These are phyloP conservation scores for Candida sanyiensis DNA, from an alignment of 805 yeast species.

Conservation along the genomic window DNA sequence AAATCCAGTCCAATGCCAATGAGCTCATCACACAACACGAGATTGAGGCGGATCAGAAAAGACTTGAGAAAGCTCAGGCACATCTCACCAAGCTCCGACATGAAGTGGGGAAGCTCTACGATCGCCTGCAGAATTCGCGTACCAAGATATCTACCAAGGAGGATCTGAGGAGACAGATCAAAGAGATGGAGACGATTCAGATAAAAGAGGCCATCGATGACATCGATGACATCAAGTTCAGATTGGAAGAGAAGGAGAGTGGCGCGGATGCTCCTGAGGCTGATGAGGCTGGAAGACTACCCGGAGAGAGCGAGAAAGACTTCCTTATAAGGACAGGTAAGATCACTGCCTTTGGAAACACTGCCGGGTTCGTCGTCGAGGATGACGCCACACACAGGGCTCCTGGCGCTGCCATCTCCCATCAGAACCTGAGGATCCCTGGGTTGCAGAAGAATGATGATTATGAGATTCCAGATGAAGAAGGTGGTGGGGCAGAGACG, in stretches of 20 bases:
- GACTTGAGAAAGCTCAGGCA: conserved; percentile 62
- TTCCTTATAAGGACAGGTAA: conserved; percentile 83
- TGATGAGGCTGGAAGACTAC: conserved; percentile 30
- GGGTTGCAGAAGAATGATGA: too few relatives aligned
- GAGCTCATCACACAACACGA: conserved; percentile 55
- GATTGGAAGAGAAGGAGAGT: conserved; percentile 33
- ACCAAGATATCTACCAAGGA: conserved; percentile 64
- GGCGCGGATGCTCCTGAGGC: conserved; percentile 11
- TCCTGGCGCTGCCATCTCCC: conserved; percentile 13
- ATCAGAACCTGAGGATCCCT: conserved; percentile 23
- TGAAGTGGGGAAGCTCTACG: conserved; percentile 43
- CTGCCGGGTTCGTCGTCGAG: conserved; percentile 46
- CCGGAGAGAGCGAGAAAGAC: conserved; percentile 77
- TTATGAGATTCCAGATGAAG: too few relatives aligned
- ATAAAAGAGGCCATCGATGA: conserved; percentile 52
- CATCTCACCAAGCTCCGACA: conserved; percentile 38
- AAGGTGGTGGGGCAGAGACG: conserved; percentile 13
- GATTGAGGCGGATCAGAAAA: conserved; percentile 63
- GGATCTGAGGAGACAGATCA: conserved; percentile 48
- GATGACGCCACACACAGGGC: conserved; percentile 24
- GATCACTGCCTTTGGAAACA: conserved; percentile 85
- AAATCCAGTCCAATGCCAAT: conserved; percentile 67
- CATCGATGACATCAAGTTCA: conserved; percentile 51
- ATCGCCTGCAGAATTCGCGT: conserved; percentile 42
- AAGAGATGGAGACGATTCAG: conserved; percentile 43